phyloP scores from a whole-genome alignment of 495 filamentous ascomycete genomes.

The Staphylotrichum tortipilum region DNA sequence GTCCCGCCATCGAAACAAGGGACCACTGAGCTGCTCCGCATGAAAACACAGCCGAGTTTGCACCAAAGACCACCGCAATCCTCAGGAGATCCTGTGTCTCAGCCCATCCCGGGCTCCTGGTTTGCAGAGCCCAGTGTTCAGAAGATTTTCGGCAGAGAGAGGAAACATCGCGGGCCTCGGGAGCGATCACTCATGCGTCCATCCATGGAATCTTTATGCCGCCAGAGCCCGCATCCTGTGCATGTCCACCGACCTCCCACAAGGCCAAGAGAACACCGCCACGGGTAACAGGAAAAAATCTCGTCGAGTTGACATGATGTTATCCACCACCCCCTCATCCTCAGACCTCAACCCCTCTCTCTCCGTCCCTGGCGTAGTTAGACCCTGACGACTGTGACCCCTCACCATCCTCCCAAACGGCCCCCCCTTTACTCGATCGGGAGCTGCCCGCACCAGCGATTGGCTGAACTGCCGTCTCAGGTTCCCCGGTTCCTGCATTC shows the following conservation, averaged over 20 bases:
- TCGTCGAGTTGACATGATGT: too few species aligned
- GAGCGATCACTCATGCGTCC: conserved; percentile 3
- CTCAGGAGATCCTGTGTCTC: conserved; percentile 19
- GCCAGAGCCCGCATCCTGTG: not conserved
- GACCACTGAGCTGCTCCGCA: not conserved
- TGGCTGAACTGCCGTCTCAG: conserved; percentile 25
- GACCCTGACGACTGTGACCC: too few species aligned
- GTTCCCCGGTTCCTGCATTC: conserved; percentile 24
- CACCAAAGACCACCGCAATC: not conserved
- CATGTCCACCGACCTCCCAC: not conserved
- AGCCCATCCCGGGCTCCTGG: conserved; percentile 6
- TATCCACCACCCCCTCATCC: too few species aligned
- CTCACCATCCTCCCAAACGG: not conserved
- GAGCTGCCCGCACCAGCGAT: conserved; percentile 9
- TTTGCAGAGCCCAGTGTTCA: not conserved
- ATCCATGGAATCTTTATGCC: not conserved
- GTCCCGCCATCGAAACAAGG: conserved; percentile 6
- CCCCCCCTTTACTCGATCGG: conserved; percentile 17
- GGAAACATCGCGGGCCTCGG: conserved; percentile 1
- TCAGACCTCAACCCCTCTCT: too few species aligned
- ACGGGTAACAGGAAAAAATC: too few species aligned
- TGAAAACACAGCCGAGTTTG: conserved; percentile 6
- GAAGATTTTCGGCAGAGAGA: not conserved
- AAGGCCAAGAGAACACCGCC: not conserved
- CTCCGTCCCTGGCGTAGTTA: too few species aligned